These are phyloP conservation scores for Ceratobasidium sp. DNA, from an alignment of 1,284 basidiomycete species.

Conservation along the genomic window DNA sequence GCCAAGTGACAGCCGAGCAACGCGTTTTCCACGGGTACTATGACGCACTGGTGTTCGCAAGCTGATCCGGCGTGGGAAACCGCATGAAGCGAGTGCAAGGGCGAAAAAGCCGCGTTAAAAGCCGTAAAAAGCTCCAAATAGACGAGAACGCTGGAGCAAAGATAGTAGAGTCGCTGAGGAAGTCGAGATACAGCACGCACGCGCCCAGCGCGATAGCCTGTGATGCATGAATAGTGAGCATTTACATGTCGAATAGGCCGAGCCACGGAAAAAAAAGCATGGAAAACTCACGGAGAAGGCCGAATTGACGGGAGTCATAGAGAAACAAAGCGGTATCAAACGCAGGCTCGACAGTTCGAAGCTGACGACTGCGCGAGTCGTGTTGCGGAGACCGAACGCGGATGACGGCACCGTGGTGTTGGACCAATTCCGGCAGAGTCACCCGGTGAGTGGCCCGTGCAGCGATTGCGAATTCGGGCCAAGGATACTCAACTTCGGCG, in stretches of 20 bases:
- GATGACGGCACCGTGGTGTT: not conserved
- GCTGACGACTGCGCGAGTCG: not conserved
- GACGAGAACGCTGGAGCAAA: not conserved
- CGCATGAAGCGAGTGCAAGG: not conserved
- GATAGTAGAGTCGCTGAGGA: not conserved
- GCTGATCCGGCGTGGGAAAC: not conserved
- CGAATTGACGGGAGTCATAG: not conserved
- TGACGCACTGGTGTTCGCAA: not conserved
- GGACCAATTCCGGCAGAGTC: too few species aligned
- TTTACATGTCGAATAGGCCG: too few species aligned
- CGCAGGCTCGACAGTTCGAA: not conserved
- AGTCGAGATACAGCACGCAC: slow-evolving; percentile 7
- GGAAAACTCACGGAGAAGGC: not conserved
- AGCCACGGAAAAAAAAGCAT: not conserved
- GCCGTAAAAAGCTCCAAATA: slow-evolving; percentile 14
- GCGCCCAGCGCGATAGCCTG: slow-evolving; percentile 25
- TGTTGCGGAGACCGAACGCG: not conserved
- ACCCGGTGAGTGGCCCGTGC: too few species aligned
- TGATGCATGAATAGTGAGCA: not conserved
- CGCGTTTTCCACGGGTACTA: not conserved
- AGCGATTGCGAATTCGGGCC: not conserved
- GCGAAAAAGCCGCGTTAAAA: not conserved
- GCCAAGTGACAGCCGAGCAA: slow-evolving; percentile 1
- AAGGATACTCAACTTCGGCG: not conserved
- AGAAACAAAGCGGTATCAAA: slow-evolving; percentile 17